Base-by-base conservation (phyloP, 1,284 basidiomycete genomes). In the Ustilago trichophora region DNA sequence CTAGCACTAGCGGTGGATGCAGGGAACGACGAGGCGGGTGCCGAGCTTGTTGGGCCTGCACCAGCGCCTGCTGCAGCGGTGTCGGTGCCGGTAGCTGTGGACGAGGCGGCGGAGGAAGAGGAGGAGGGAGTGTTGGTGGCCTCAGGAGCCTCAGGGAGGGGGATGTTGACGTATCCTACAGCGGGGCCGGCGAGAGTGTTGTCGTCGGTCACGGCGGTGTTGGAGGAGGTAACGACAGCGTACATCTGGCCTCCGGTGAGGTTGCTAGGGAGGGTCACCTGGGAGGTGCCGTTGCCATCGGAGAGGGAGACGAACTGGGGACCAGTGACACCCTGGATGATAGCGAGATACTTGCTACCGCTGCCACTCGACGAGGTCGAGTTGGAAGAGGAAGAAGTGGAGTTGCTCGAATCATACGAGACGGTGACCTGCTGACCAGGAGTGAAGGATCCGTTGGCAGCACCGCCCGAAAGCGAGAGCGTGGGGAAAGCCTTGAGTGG, bases 241-340 rank as follows among this genome's bases (percentile, higher is more conserved):
- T 72, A 72, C 40, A 72, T 55, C 51, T 72, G 68, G 8, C 68
- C 68, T 27, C 64, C 68, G 12, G 63, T 72, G 15, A 72, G 46
- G 54, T 72, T 67, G 49, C 29, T 15, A 0, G 68, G 68, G 21
- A 72, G 45, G 2, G 58, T 59, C 12, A 72, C 44, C 18, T 35
- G 31, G 15, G 48, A 53, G 2, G 40, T 32, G 49, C 31, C 44
- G 15, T 34, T 42, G 40, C 44, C 55, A 11, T 49, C 41, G 35
- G 24, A 10, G 21, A 63, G 50, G 2, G 40, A 13, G 6, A 67
- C 4, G 55, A 72, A 68, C 26, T 54, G 50, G 3, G 68, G 40
- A 16, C 33, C 44, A 10, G 46, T 29, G 13, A 57, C 36, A 15
- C 68, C 68, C 49, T 66, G 65, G 36, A 72, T 62, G 18, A 72